Evolutionary conservation across 225 moss, liverwort and hornwort genomes (phyloP).

Genomic region (Lunularia cruciata): DNA sequence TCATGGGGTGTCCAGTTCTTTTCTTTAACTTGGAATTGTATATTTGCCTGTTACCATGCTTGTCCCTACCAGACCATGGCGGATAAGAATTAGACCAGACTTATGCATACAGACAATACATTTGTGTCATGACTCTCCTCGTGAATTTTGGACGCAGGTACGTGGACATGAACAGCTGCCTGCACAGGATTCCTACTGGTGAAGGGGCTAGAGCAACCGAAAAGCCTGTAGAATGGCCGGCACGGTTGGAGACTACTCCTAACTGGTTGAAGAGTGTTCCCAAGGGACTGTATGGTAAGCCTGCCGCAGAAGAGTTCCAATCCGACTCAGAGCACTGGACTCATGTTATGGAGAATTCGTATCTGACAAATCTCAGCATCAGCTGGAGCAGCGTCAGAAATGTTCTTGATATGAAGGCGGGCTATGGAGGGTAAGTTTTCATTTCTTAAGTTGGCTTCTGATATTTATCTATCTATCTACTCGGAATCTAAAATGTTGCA

Average conservation of each 20-base stretch:
- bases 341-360: constrained; percentile 63
- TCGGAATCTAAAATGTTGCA: not conserved
- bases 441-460: no score
- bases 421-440: constrained; percentile 73
- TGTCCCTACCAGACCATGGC: no score
- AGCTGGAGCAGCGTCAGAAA: constrained; percentile 65
- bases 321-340: constrained; percentile 69
- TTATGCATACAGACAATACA: no score
- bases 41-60: no score
- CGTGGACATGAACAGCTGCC: constrained; percentile 72
- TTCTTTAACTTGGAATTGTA: no score
- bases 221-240: constrained; percentile 80
- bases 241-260: constrained; percentile 52
- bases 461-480: not conserved
- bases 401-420: constrained; percentile 85
- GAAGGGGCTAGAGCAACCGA: constrained; percentile 43
- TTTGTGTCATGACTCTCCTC: no score
- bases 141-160: constrained; percentile 43
- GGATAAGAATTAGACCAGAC: no score
- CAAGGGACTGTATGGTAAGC: constrained; percentile 70
- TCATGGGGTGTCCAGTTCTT: no score
- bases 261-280: constrained; percentile 63
- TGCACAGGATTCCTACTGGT: constrained; percentile 67
- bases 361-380: constrained; percentile 49
- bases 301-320: constrained; percentile 67